Evolutionary conservation across 176 grass and related monocot genomes (phyloP), one percentile per base, ranked within the genome.

Genomic region (Bolboschoenus planiculmis): DNA sequence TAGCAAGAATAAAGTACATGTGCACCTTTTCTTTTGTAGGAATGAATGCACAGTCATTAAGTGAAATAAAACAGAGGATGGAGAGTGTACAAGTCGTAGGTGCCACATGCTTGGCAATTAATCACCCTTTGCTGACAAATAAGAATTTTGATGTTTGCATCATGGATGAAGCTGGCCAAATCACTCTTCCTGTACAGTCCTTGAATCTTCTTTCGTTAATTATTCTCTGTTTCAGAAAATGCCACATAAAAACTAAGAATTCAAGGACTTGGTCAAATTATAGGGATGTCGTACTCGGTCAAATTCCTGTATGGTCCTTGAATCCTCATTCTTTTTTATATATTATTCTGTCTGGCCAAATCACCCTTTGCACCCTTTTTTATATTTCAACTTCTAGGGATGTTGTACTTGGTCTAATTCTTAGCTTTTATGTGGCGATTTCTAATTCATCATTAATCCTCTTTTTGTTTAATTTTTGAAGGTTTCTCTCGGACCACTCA

Each of bases 111-210:
- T 91, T 98, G 83, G 95, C 92, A 89, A 87, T 98, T 78, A 94
- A 93, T 40, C 90, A 98, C 83, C 90, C 95, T 35, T 88, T 98
- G 46, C 79, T 98, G 68, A 81, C 84, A 58, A 91, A 93, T 82
- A 98, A 98, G 84, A 98, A 95, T 79, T 98, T 98, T 39, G 95
- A 98, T 57, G 90, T 93, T 58, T 98, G 95, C 77, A 98, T 98
- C 81, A 95, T 94, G 90, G 95, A 98, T 84, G 95, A 98, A 87
- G 95, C 92, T 57, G 95, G 95, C n/a, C 95, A 98, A 90, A 98
- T 93, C 56, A 98, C 95, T 82, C 77, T 98, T 51, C 95, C 95
- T 56, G 92, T 98, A 91, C 78, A 81, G 67, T 84, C 82, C 64
- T 55, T 23, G 11, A 81, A 81, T 56, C 62, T 56, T 84, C 33